Percentiles rank a stretch among this genome's conserved stretches.
phyloP scores from a whole-genome alignment of 2,329 filamentous ascomycete species.

The Fusarium metavorans region DNA sequence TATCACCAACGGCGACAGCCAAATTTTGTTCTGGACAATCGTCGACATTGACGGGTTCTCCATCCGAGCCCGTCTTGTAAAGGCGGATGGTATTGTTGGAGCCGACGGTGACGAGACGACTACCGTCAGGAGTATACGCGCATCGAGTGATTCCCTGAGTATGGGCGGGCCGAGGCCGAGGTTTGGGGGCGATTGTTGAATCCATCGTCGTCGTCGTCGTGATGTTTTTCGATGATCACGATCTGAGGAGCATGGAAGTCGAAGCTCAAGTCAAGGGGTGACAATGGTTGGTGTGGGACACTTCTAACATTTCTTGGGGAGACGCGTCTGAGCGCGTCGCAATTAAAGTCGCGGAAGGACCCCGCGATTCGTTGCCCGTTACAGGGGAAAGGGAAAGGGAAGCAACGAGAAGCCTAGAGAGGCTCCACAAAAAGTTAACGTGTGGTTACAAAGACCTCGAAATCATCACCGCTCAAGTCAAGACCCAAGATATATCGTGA shows the following conservation, averaged over 20 bases:
- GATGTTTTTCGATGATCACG: background rate
- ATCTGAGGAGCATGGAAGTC: constrained; percentile 20
- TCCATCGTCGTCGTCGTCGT: constrained; percentile 45
- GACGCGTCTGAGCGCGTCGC: constrained; percentile 58
- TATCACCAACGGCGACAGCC: constrained; percentile 79
- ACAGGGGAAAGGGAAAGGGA: constrained; percentile 1
- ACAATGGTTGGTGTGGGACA: constrained; percentile 20
- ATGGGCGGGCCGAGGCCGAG: constrained; percentile 77
- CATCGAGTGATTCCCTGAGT: constrained; percentile 89
- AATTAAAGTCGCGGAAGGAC: constrained; percentile 50
- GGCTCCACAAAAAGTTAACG: constrained; percentile 33
- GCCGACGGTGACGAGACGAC: constrained; percentile 88
- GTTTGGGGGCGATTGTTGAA: constrained; percentile 54
- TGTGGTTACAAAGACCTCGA: constrained; percentile 13
- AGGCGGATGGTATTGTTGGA: constrained; percentile 94
- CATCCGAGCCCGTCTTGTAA: constrained; percentile 91
- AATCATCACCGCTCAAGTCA: constrained; percentile 19
- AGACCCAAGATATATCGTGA: background rate
- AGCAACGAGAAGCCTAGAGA: background rate
- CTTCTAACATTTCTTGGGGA: constrained; percentile 36
- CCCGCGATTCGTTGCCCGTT: constrained; percentile 43
- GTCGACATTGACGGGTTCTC: constrained; percentile 92
- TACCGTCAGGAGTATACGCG: constrained; percentile 89
- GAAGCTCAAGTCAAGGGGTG: constrained; percentile 12
- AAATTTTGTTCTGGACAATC: constrained; percentile 90